Conservation (phyloP, 2,329 filamentous ascomycete species). For the Neonectria sp. region DNA sequence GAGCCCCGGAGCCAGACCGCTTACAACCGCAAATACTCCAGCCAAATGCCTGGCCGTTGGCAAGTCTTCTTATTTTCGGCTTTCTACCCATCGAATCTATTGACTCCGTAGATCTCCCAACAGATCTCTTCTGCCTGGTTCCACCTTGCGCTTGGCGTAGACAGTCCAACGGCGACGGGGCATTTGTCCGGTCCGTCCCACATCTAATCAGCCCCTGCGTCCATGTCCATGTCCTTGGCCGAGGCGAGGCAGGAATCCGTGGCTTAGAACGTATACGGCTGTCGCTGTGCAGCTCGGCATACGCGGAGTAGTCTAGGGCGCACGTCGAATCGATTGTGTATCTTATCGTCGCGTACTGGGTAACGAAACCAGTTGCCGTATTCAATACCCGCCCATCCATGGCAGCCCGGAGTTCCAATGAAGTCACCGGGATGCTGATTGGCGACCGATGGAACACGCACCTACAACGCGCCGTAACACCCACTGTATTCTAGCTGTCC, state of each 20-base stretch:
- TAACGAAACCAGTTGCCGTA: background rate
- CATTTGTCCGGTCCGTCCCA: conserved; percentile 40
- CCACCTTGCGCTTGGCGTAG: conserved; percentile 16
- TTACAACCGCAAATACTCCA: background rate
- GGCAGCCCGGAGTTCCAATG: background rate
- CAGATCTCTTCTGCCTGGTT: conserved; percentile 41
- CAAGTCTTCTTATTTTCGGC: background rate
- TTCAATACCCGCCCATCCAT: background rate
- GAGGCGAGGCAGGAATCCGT: conserved; percentile 16
- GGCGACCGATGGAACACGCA: background rate
- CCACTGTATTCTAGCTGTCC: conserved; percentile 9
- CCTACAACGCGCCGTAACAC: background rate
- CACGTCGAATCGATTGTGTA: background rate
- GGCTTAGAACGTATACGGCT: conserved; percentile 1
- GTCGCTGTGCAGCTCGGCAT: conserved; percentile 5
- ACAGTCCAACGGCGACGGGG: conserved; percentile 34
- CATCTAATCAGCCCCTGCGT: conserved; percentile 49
- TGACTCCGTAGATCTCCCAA: conserved; percentile 25
- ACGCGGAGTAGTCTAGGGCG: background rate
- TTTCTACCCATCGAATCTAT: background rate
- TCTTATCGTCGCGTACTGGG: conserved; percentile 2
- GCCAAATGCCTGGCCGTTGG: background rate
- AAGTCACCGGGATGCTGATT: conserved; percentile 2
- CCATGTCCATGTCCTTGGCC: conserved; percentile 28
- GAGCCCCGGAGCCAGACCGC: background rate